Evolutionary conservation across 345 rosid species (phyloP), one percentile per base, ranked within the genome.

Genomic region (Gossypium thurberi): DNA sequence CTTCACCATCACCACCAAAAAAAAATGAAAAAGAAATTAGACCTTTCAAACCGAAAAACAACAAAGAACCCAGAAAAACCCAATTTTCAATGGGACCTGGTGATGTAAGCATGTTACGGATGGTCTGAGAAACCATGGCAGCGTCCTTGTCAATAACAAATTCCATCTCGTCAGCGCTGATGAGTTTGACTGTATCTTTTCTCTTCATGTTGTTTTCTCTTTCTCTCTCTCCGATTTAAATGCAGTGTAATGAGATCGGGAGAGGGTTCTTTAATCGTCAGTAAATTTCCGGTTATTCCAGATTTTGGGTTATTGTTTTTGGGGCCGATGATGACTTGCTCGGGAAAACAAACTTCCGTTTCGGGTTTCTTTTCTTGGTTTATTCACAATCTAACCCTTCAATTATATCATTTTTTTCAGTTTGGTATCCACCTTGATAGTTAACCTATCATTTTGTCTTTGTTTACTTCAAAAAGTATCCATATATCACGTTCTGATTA

Each of bases 41-140:
- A 56, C 48, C 20, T 44, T 58, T 44, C n/a, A 14, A 56, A 55
- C 17, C 12, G 15, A 61, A 25, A 50, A 57, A 68, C 75, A 50
- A 74, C 7, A 8, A 5, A 65, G 57, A 81, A 65, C 26, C 33
- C 6, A 57, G 40, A 33, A 64, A 33, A 18, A 42, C 42, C 14
- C 18, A 73, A 50, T 17, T 28, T 9, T 9, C 14, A 33, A 33
- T 4, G 40, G 40, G 43, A 13, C 97, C 97, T 82, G 95, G 93
- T 74, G 97, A 91, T 62, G 93, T 91, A 26, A 89, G 89, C 97
- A 91, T 90, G 91, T 89, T 91, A 56, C 93, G 87, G 56, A 91
- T 91, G 71, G 95, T 91, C 70, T 89, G 93, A 37, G 97, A 91
- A 80, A 91, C 97, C 97, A 87, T 89, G 42, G 94, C 97, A 67